Conservation (phyloP, 1,284 basidiomycete species). For the Rugiboletus extremiorientalis region DNA sequence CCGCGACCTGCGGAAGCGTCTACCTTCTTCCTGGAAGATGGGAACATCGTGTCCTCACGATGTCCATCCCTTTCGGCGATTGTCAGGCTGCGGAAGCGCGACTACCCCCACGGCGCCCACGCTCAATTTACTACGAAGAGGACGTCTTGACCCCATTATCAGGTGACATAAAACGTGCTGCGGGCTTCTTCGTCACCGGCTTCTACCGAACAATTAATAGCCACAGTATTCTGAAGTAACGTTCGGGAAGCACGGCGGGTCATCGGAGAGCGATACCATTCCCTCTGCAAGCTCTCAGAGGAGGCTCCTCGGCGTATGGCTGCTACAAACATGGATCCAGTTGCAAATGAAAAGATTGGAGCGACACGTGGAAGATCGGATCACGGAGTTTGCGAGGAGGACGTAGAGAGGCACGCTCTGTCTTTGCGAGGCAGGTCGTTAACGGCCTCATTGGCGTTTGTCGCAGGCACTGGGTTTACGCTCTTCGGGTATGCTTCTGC, state of each 20-base stretch:
- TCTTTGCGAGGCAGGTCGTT: conserved; percentile 28
- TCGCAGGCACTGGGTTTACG: conserved; percentile 33
- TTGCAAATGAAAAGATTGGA: conserved; percentile 13
- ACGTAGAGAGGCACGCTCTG: conserved; percentile 19
- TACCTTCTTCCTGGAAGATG: no score
- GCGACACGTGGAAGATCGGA: not conserved
- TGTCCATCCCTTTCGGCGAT: no score
- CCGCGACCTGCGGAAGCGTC: no score
- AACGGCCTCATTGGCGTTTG: conserved; percentile 29
- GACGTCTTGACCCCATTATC: not conserved
- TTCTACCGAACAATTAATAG: conserved; percentile 7
- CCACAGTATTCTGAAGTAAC: conserved; percentile 6
- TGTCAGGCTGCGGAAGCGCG: no score
- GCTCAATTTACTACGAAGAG: no score
- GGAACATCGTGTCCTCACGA: no score
- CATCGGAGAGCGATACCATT: not conserved
- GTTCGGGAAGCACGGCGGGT: not conserved
- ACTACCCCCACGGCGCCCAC: no score
- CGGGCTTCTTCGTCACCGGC: conserved; percentile 6
- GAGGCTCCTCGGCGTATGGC: conserved; percentile 8
- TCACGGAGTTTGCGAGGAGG: conserved; percentile 10
- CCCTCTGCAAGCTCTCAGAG: not conserved
- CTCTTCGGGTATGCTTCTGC: conserved; percentile 30
- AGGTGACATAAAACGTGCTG: conserved; percentile 5
- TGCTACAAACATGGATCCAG: not conserved